Conservation (phyloP, 352 stramenopile genomes). For the Stramenopiles sp. region DNA sequence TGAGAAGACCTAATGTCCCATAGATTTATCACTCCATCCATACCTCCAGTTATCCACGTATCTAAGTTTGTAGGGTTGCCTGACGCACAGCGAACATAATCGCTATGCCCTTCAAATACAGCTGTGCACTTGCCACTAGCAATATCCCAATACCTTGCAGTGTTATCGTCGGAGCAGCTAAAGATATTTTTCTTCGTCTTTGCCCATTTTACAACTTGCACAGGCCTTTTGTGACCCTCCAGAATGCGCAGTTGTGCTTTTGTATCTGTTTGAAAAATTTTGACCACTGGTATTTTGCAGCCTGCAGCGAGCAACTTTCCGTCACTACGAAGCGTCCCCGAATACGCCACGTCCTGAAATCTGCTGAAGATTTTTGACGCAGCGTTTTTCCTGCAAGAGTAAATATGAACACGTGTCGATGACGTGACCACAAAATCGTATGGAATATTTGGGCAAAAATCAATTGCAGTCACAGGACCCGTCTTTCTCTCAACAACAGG, state of each 20-base stretch:
- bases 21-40: background rate
- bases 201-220: constrained; percentile 51
- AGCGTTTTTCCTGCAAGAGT: constrained; percentile 50
- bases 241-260: constrained; percentile 56
- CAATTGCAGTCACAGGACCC: constrained; percentile 53
- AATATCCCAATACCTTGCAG: constrained; percentile 69
- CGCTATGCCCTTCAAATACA: background rate
- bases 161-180: constrained; percentile 70
- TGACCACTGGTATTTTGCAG: constrained; percentile 43
- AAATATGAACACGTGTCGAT: constrained; percentile 57
- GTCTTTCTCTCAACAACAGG: constrained; percentile 55
- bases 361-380: constrained; percentile 63
- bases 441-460: constrained; percentile 46
- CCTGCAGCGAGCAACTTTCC: constrained; percentile 60
- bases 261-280: constrained; percentile 57
- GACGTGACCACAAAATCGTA: constrained; percentile 59
- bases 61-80: background rate
- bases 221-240: constrained; percentile 49
- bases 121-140: background rate
- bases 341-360: constrained; percentile 35
- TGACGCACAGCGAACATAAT: background rate
- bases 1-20: background rate
- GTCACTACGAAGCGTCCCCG: constrained; percentile 44
- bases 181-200: constrained; percentile 57
- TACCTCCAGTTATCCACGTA: background rate